Percentiles rank a stretch among this genome's conserved stretches.
These are phyloP conservation scores for Pleurotus pulmonarius DNA, from an alignment of 768 basidiomycete species.

Conservation along the genomic window DNA sequence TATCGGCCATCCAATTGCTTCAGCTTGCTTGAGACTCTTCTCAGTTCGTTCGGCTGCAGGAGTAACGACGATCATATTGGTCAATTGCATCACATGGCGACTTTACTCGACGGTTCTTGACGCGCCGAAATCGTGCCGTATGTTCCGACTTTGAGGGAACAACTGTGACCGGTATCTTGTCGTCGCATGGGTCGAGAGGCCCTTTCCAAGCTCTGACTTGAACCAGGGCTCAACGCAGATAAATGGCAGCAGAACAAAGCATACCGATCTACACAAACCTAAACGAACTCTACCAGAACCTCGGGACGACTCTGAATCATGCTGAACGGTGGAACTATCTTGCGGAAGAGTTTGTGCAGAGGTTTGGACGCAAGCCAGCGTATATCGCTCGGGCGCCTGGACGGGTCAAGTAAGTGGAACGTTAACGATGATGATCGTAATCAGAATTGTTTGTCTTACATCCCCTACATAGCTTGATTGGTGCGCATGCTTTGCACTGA, in stretches of 20 bases:
- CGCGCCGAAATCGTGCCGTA: neutral
- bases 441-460: neutral
- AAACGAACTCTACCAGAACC: constrained; percentile 48
- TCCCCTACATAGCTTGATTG: constrained; percentile 34
- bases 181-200: neutral
- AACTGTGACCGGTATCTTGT: neutral
- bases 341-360: constrained; percentile 52
- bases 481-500: constrained; percentile 18
- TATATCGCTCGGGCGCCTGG: constrained; percentile 79
- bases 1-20: too few species aligned
- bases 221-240: neutral
- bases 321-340: constrained; percentile 61
- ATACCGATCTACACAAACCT: constrained; percentile 63
- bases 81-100: neutral
- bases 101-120: neutral
- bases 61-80: too few species aligned
- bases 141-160: neutral
- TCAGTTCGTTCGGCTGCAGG: too few species aligned
- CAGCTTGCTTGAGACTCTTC: too few species aligned
- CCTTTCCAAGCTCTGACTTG: too few species aligned
- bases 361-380: constrained; percentile 63
- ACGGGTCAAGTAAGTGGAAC: constrained; percentile 62
- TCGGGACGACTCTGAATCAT: constrained; percentile 52
- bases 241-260: constrained; percentile 51
- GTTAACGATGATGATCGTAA: neutral